A percentile compares a stretch with the other conserved stretches of the same genome.
Conservation (phyloP, 1,139 yeast species). For the Starmera stellimalicola region DNA sequence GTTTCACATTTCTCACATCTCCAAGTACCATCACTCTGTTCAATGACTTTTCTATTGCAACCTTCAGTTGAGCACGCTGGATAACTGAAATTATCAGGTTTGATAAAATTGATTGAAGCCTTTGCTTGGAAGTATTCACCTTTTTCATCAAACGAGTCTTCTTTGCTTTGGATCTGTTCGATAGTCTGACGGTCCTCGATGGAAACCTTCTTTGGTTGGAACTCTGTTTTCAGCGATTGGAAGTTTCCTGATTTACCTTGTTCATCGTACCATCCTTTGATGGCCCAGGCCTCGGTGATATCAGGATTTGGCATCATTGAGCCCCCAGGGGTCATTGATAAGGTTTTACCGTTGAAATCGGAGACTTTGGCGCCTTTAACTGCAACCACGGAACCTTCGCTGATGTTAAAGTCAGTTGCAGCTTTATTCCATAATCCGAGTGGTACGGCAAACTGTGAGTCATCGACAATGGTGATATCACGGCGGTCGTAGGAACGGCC, state of each 20-base stretch:
- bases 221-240: conserved; percentile 45
- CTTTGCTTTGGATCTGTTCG: conserved; percentile 55
- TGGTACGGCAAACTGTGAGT: conserved; percentile 63
- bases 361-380: conserved; percentile 84
- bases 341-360: conserved; percentile 81
- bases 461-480: conserved; percentile 80
- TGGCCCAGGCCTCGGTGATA: conserved; percentile 72
- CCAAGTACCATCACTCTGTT: conserved; percentile 71
- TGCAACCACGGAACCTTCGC: conserved; percentile 85
- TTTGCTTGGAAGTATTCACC: conserved; percentile 73
- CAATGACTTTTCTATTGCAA: conserved; percentile 79
- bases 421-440: conserved; percentile 88
- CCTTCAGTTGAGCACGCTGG: conserved; percentile 78
- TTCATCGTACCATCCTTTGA: conserved; percentile 93
- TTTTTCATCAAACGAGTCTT: conserved; percentile 63
- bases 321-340: conserved; percentile 76
- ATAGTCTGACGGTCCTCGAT: conserved; percentile 53
- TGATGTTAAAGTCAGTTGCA: conserved; percentile 65
- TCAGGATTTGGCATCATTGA: conserved; percentile 77
- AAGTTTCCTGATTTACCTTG: conserved; percentile 59
- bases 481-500: conserved; percentile 91
- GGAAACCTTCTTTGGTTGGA: conserved; percentile 22
- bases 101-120: conserved; percentile 64
- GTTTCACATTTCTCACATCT: conserved; percentile 89
- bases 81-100: conserved; percentile 70